phyloP scores from a whole-genome alignment of 2,329 filamentous ascomycete species.

The Ophiostoma triangulosporum region DNA sequence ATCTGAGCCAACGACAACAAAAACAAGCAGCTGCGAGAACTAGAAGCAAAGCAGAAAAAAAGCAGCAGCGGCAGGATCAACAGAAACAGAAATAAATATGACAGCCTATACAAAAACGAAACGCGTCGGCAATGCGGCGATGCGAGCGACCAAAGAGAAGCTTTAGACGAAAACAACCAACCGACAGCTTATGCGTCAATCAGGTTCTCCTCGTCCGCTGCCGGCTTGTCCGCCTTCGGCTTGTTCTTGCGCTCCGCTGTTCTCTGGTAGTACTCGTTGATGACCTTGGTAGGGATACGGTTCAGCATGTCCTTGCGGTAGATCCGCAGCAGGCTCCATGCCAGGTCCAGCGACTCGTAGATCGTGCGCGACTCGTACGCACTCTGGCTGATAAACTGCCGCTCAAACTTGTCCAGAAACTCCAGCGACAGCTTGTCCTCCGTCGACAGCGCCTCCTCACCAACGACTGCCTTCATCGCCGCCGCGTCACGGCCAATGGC shows the following conservation, averaged over 20 bases:
- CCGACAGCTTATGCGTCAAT: constrained; percentile 21
- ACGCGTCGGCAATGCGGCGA: neutral
- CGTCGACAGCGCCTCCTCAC: constrained; percentile 87
- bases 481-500: constrained; percentile 97
- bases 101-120: constrained; percentile 7
- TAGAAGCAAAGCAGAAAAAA: neutral
- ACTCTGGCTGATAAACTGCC: constrained; percentile 83
- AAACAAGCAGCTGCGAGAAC: neutral
- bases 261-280: constrained; percentile 72
- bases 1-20: constrained; percentile 5
- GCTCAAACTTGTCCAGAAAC: constrained; percentile 97
- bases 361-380: constrained; percentile 86
- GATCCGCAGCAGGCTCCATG: constrained; percentile 91
- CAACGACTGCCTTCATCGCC: constrained; percentile 98
- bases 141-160: neutral
- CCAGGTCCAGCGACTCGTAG: constrained; percentile 86
- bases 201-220: constrained; percentile 23
- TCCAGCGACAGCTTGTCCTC: constrained; percentile 98
- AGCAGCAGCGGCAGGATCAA: neutral
- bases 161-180: too few relatives aligned
- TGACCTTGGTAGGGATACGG: constrained; percentile 72
- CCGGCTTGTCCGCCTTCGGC: constrained; percentile 34
- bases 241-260: constrained; percentile 49
- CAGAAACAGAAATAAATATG: neutral
- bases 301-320: constrained; percentile 98